Evolutionary conservation across 495 filamentous ascomycete genomes (phyloP), one percentile per base, ranked within the genome.

Genomic region (Lentithecium fluviatile): DNA sequence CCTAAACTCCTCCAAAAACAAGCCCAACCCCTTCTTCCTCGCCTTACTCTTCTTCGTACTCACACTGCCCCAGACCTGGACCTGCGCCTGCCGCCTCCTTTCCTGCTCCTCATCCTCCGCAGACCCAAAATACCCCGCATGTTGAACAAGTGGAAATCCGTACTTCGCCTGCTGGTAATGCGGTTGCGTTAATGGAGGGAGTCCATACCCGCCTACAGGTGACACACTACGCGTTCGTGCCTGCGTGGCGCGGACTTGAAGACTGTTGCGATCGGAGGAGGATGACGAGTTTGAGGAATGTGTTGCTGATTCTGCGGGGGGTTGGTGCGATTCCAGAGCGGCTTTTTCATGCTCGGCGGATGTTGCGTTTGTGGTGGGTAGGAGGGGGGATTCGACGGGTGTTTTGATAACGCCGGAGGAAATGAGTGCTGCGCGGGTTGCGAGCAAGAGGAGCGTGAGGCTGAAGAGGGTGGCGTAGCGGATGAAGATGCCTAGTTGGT

Each of bases 401-500:
- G 51, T 51, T 10, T 19, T 23, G 29, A 65, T 24, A 36, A 37
- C 38, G 1, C 62, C 62, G 19, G 52, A 32, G 6, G 56, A 38
- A 8, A 83, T 73, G 61, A 86, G 72, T 36, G 86, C 72, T 12
- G 91, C 83, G 47, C 86, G 80, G 21, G 83, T 67, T 40, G 83
- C 65, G 20, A 96, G 81, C 10, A 83, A 24, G 25, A 78, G 49
- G 3, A 94, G 48, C 7, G 82, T 89, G 10, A 90, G 15, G 6
- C 77, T 75, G 0, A 87, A 74, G 23, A 92, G 74, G 10, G 76
- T 71, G 48, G 74, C 81, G 70, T 99, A 99, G 57, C 81, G 80
- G 43, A 91, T 82, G 75, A 91, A 95, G 45, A 91, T 90, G 8
- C 78, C 77, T 2, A 96, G 78, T 67, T 97, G 91, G 70, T 90